These are phyloP conservation scores for Suillus cothurnatus DNA, from an alignment of 768 basidiomycete species.

Conservation along the genomic window DNA sequence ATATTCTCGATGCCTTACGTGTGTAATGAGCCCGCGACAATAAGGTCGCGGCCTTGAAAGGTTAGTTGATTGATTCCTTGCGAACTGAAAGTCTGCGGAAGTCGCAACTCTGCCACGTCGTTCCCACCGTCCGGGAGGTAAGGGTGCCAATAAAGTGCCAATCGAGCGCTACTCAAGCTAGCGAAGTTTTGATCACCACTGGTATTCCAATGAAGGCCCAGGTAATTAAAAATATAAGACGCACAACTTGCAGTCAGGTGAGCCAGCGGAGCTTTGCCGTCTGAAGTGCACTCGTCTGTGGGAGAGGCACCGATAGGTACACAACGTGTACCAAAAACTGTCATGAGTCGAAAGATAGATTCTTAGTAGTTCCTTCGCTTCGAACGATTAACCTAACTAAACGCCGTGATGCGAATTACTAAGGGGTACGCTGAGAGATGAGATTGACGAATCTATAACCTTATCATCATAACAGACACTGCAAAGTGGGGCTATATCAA, in stretches of 20 bases:
- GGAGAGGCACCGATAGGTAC: not conserved
- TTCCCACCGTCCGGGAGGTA: not conserved
- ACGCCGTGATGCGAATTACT: constrained; percentile 6
- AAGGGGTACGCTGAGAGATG: constrained; percentile 2
- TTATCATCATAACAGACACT: constrained; percentile 7
- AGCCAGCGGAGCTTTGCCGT: not conserved
- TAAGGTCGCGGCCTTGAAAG: not conserved
- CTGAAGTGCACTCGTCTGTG: not conserved
- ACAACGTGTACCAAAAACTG: not conserved
- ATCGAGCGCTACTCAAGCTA: not conserved
- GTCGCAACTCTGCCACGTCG: not conserved
- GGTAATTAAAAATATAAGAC: not conserved
- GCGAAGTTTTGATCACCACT: not conserved
- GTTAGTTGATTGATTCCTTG: not conserved
- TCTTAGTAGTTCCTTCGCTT: not conserved
- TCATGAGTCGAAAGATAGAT: not conserved
- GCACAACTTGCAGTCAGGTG: not conserved
- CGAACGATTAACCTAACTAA: constrained; percentile 8
- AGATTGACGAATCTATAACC: constrained; percentile 6
- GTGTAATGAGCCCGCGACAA: not conserved
- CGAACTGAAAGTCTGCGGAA: not conserved
- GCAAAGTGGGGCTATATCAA: not conserved
- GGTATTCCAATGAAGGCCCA: not conserved
- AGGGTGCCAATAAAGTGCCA: not conserved
- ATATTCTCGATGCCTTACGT: not conserved